Evolutionary conservation across 1,284 basidiomycete species (phyloP).

Genomic region (Papiliotrema laurentii): DNA sequence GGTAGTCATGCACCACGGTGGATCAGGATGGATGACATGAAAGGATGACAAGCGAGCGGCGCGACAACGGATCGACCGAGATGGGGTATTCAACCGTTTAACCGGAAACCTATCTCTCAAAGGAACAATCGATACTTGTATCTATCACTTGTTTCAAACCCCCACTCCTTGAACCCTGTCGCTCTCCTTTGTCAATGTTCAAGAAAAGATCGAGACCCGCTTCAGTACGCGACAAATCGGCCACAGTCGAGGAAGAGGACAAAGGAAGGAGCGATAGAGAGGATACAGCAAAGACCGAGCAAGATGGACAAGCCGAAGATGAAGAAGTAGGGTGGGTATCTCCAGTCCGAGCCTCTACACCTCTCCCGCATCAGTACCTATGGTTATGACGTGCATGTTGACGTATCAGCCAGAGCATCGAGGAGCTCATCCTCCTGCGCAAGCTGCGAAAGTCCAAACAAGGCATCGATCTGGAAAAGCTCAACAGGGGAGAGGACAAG

Average conservation of each 20-base stretch:
- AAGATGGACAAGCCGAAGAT: slow-evolving; percentile 10
- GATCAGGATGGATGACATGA: too few species aligned
- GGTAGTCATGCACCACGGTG: too few species aligned
- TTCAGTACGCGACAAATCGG: slow-evolving; percentile 36
- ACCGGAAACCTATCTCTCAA: too few species aligned
- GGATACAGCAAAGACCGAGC: slow-evolving; percentile 3
- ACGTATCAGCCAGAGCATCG: slow-evolving; percentile 51
- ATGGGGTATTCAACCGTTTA: too few species aligned
- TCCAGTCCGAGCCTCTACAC: too few species aligned
- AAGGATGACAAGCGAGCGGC: too few species aligned
- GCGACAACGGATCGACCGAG: too few species aligned
- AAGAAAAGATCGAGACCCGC: slow-evolving; percentile 49
- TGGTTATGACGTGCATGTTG: too few species aligned
- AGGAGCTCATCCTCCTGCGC: slow-evolving; percentile 79
- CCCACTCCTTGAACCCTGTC: background rate
- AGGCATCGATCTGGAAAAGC: slow-evolving; percentile 79
- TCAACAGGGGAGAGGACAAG: slow-evolving; percentile 76
- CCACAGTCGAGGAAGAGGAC: slow-evolving; percentile 9
- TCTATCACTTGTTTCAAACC: slow-evolving; percentile 1
- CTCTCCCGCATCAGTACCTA: too few species aligned
- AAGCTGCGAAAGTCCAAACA: slow-evolving; percentile 68
- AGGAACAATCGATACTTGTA: too few species aligned
- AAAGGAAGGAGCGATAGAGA: slow-evolving; percentile 2
- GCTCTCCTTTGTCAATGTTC: slow-evolving; percentile 36
- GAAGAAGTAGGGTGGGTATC: slow-evolving; percentile 9